Percentiles rank a stretch among this genome's conserved stretches.
phyloP scores from a whole-genome alignment of 2,329 filamentous ascomycete genomes.

The Amesomyces nigricolor region DNA sequence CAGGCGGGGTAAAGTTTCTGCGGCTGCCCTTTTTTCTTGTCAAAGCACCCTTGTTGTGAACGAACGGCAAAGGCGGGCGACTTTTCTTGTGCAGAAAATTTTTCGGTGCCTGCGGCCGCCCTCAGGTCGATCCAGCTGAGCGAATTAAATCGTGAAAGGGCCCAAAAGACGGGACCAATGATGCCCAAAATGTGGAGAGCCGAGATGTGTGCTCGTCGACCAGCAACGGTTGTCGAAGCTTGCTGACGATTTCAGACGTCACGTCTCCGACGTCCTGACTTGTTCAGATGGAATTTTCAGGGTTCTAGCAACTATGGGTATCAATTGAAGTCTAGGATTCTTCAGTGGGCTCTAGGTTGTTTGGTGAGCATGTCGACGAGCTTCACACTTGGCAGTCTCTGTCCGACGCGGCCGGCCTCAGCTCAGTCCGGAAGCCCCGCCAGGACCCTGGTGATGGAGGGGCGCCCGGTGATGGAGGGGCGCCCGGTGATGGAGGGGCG shows the following conservation, averaged over 20 bases:
- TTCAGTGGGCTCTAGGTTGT: too few species aligned
- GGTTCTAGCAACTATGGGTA: too few species aligned
- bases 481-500: too few species aligned
- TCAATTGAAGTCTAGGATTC: too few species aligned
- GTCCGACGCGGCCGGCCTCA: too few species aligned
- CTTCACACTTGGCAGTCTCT: too few species aligned
- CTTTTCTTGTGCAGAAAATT: conserved; percentile 6
- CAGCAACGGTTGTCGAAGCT: neutral
- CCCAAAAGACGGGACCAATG: conserved; percentile 11
- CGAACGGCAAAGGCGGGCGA: conserved; percentile 7
- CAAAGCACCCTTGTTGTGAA: neutral
- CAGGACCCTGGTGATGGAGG: too few species aligned
- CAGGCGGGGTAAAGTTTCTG: conserved; percentile 15
- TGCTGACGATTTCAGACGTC: neutral
- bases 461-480: too few species aligned
- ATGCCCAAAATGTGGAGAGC: conserved; percentile 23
- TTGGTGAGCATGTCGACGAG: too few species aligned
- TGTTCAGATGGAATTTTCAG: too few species aligned
- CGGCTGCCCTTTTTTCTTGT: neutral
- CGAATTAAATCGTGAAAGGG: conserved; percentile 25
- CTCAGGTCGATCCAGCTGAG: conserved; percentile 14
- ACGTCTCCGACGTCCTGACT: neutral
- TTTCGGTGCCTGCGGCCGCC: conserved; percentile 7
- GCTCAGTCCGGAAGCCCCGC: too few species aligned
- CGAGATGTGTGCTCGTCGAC: neutral